Conservation (phyloP, 1,284 basidiomycete genomes). For the Wallemia mellicola region DNA sequence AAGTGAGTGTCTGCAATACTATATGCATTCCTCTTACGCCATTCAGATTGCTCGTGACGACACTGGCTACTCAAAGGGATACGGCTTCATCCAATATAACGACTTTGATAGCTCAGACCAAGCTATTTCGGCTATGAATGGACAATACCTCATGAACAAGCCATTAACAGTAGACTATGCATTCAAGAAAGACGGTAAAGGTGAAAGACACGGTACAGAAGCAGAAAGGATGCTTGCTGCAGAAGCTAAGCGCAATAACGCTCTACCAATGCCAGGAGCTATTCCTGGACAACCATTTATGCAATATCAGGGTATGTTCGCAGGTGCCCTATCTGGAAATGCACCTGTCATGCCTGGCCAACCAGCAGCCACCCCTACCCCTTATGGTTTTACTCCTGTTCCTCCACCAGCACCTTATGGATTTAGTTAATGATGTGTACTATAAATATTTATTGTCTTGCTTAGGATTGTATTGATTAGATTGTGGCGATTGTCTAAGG, state of each 20-base stretch:
- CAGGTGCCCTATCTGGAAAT: not conserved
- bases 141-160: slow-evolving; percentile 93
- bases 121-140: slow-evolving; percentile 85
- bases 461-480: too few species aligned
- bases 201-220: slow-evolving; percentile 79
- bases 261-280: slow-evolving; percentile 26
- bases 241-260: slow-evolving; percentile 82
- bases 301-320: not conserved
- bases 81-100: slow-evolving; percentile 86
- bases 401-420: not conserved
- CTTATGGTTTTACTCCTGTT: not conserved
- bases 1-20: slow-evolving; percentile 26
- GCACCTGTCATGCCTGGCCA: not conserved
- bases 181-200: slow-evolving; percentile 96
- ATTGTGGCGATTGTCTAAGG: too few species aligned
- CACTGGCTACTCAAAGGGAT: slow-evolving; percentile 64
- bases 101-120: slow-evolving; percentile 92
- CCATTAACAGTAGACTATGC: slow-evolving; percentile 87
- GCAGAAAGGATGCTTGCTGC: slow-evolving; percentile 82
- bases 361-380: not conserved
- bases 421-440: not conserved
- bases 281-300: not conserved
- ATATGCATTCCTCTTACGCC: not conserved
- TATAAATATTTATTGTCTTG: not conserved
- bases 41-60: slow-evolving; percentile 66